A percentile compares a stretch with the other conserved stretches of the same genome.
These are phyloP conservation scores for Crithidia bombi DNA, from an alignment of 208 protist genomes.

Conservation along the genomic window DNA sequence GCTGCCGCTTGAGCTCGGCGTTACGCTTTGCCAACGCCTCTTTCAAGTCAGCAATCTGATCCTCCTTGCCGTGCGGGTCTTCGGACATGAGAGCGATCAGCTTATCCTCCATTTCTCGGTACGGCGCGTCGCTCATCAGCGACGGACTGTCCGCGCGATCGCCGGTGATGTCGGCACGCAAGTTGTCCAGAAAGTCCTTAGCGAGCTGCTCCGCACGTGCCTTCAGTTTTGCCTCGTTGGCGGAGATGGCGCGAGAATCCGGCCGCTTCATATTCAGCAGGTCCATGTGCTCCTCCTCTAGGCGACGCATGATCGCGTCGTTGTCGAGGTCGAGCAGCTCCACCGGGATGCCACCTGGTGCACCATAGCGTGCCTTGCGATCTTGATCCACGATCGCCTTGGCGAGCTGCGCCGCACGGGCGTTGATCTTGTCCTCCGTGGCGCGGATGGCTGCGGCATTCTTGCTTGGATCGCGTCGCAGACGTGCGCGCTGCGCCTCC, in stretches of 20 bases:
- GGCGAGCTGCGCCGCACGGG: conserved; percentile 45
- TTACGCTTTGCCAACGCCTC: conserved; percentile 45
- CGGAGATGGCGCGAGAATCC: conserved; percentile 30
- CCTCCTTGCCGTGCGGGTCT: conserved; percentile 33
- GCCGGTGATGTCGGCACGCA: conserved; percentile 46
- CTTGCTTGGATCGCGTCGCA: conserved; percentile 31
- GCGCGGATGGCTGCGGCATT: conserved; percentile 41
- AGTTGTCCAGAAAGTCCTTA: conserved; percentile 32
- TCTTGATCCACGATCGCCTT: conserved; percentile 27
- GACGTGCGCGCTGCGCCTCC: conserved; percentile 58
- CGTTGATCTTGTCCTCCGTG: conserved; percentile 50
- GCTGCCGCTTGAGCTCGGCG: conserved; percentile 40
- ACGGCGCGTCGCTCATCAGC: conserved; percentile 47
- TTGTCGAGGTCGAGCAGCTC: conserved; percentile 48
- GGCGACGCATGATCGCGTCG: conserved; percentile 44
- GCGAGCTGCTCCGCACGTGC: conserved; percentile 42
- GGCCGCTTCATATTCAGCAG: conserved; percentile 33
- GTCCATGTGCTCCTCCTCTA: conserved; percentile 55
- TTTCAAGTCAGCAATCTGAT: conserved; percentile 49
- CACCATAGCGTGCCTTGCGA: conserved; percentile 42
- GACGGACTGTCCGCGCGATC: conserved; percentile 23
- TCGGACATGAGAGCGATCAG: conserved; percentile 41
- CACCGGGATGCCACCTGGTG: conserved; percentile 60
- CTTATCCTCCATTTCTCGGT: conserved; percentile 61
- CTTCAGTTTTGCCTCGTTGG: conserved; percentile 46